These are phyloP conservation scores for Jatropha curcas DNA, from an alignment of 345 rosid species.

Conservation along the genomic window DNA sequence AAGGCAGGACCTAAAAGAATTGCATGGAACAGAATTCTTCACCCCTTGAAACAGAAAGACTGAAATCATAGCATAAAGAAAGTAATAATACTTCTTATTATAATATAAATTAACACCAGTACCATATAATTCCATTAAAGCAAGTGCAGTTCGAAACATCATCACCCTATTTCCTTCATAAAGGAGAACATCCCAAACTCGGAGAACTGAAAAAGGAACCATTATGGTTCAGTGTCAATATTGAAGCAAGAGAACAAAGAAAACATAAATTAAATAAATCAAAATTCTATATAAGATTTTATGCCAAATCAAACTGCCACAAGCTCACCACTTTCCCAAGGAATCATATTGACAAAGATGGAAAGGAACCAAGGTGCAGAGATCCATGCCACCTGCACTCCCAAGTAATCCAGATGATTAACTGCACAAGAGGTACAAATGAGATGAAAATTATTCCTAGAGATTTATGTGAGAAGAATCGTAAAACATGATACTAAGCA, in stretches of 20 bases:
- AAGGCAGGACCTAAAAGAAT: constrained; percentile 75
- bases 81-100: not conserved
- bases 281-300: not conserved
- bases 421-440: constrained; percentile 75
- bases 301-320: constrained; percentile 6
- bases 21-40: constrained; percentile 13
- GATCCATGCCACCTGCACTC: constrained; percentile 99
- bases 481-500: constrained; percentile 9
- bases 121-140: constrained; percentile 92
- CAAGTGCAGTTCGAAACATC: constrained; percentile 92
- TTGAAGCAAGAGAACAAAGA: not conserved
- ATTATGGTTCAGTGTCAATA: constrained; percentile 13
- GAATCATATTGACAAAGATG: constrained; percentile 90
- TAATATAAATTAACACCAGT: constrained; percentile 19
- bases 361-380: constrained; percentile 98
- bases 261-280: constrained; percentile 1
- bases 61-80: constrained; percentile 11
- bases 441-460: constrained; percentile 43
- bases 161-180: constrained; percentile 96
- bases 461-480: constrained; percentile 21
- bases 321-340: constrained; percentile 93
- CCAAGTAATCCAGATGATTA: constrained; percentile 99
- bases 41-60: constrained; percentile 6
- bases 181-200: constrained; percentile 96
- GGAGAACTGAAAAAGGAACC: constrained; percentile 59